A percentile compares a stretch with the other conserved stretches of the same genome.
Evolutionary conservation across 2,329 filamentous ascomycete genomes (phyloP).

Genomic region (Epichloe festucae): DNA sequence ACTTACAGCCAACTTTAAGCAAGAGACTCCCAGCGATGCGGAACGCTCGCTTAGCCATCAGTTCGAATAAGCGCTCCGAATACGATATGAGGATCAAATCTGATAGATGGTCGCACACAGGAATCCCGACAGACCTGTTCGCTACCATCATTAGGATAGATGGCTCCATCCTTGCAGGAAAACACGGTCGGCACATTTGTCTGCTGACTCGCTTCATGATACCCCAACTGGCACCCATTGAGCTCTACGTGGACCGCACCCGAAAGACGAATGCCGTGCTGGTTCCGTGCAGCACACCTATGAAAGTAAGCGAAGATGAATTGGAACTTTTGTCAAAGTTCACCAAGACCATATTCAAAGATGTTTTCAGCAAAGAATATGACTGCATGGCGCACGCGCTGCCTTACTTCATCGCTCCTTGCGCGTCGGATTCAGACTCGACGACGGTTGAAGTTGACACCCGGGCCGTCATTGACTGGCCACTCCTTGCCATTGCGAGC

Average conservation of each 20-base stretch:
- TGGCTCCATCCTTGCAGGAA: conserved; percentile 40
- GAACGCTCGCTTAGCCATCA: conserved; percentile 78
- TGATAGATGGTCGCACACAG: conserved; percentile 47
- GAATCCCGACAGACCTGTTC: conserved; percentile 40
- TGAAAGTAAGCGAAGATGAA: conserved; percentile 30
- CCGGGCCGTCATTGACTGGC: conserved; percentile 43
- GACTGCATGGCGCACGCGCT: conserved; percentile 48
- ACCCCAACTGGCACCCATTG: conserved; percentile 52
- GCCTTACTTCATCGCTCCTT: conserved; percentile 73
- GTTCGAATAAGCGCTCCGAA: conserved; percentile 56
- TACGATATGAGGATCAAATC: conserved; percentile 78
- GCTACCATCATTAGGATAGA: conserved; percentile 47
- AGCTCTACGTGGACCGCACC: conserved; percentile 57
- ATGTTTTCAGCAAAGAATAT: conserved; percentile 84
- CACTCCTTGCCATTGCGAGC: conserved; percentile 30
- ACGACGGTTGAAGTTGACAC: not conserved
- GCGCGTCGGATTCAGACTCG: not conserved
- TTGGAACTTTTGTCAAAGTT: conserved; percentile 52
- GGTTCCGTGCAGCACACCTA: conserved; percentile 25
- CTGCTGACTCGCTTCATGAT: conserved; percentile 56
- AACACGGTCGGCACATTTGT: conserved; percentile 49
- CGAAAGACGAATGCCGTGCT: conserved; percentile 45
- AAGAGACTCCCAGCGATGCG: conserved; percentile 67
- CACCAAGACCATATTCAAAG: conserved; percentile 63
- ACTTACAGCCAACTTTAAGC: conserved; percentile 60